Evolutionary conservation across 2,329 filamentous ascomycete species (phyloP).

Genomic region (Raffaelea arxii): DNA sequence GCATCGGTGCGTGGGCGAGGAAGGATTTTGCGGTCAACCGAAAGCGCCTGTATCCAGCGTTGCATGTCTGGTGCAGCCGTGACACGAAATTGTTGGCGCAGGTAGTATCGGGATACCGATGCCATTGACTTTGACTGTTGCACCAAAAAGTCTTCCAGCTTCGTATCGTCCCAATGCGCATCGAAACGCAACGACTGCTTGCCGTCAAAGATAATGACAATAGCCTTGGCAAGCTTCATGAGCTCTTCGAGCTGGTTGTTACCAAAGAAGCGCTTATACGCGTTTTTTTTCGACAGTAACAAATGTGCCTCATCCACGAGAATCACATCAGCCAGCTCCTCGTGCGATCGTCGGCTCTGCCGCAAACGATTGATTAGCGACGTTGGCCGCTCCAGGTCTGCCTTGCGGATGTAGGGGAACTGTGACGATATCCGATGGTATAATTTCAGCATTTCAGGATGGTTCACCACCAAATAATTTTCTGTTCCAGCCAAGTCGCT

Average conservation of each 20-base stretch:
- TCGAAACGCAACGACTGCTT: conserved; percentile 8
- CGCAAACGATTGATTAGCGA: conserved; percentile 8
- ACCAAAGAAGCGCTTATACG: conserved; percentile 8
- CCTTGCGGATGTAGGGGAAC: conserved; percentile 7
- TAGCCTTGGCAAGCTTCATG: conserved; percentile 3
- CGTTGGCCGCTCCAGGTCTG: conserved; percentile 7
- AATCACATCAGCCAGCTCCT: conserved; percentile 5
- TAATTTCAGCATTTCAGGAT: conserved; percentile 8
- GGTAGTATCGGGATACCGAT: background rate
- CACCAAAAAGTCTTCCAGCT: background rate
- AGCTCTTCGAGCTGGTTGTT: conserved; percentile 8
- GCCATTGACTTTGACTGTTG: background rate
- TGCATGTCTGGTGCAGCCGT: conserved; percentile 4
- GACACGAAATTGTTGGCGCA: conserved; percentile 5
- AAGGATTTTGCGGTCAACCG: conserved; percentile 5
- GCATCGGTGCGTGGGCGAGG: conserved; percentile 2
- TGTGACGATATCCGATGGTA: conserved; percentile 7
- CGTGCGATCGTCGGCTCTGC: background rate
- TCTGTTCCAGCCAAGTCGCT: background rate
- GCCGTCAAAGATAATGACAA: conserved; percentile 6
- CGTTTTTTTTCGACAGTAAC: conserved; percentile 7
- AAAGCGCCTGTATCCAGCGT: conserved; percentile 6
- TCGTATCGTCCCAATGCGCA: conserved; percentile 4
- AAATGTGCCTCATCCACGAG: conserved; percentile 7
- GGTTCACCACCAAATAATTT: conserved; percentile 8